A percentile compares a stretch with the other conserved stretches of the same genome.
phyloP scores from a whole-genome alignment of 306 rosid species.

The Chamaecrista fasciculata region DNA sequence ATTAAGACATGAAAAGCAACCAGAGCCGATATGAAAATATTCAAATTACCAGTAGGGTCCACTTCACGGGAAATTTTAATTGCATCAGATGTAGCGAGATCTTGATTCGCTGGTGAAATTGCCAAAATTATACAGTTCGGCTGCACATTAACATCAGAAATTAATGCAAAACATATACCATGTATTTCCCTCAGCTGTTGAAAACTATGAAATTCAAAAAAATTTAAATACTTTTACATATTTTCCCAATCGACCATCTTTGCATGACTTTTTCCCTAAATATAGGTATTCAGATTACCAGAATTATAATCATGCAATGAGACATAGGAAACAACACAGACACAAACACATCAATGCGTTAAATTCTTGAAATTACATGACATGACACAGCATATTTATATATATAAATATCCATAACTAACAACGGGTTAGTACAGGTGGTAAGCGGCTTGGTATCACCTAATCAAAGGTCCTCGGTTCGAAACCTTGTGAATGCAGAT shows the following conservation, averaged over 20 bases:
- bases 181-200: neutral
- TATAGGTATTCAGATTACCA: neutral
- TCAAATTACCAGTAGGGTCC: slow-evolving; percentile 76
- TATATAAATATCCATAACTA: no score
- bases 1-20: neutral
- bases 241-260: neutral
- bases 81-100: slow-evolving; percentile 98
- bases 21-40: neutral
- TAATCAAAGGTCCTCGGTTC: no score
- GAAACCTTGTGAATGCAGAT: no score
- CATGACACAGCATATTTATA: no score
- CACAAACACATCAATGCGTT: no score
- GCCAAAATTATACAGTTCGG: slow-evolving; percentile 96
- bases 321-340: no score
- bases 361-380: no score
- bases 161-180: slow-evolving; percentile 23
- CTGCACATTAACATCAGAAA: slow-evolving; percentile 45
- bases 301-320: no score
- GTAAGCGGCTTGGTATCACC: no score
- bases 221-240: neutral
- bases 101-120: slow-evolving; percentile 97
- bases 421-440: no score
- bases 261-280: neutral
- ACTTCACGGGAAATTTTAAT: slow-evolving; percentile 95
- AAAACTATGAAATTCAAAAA: neutral